These are phyloP conservation scores for Fusarium chaquense DNA, from an alignment of 2,329 filamentous ascomycete species.

Conservation along the genomic window DNA sequence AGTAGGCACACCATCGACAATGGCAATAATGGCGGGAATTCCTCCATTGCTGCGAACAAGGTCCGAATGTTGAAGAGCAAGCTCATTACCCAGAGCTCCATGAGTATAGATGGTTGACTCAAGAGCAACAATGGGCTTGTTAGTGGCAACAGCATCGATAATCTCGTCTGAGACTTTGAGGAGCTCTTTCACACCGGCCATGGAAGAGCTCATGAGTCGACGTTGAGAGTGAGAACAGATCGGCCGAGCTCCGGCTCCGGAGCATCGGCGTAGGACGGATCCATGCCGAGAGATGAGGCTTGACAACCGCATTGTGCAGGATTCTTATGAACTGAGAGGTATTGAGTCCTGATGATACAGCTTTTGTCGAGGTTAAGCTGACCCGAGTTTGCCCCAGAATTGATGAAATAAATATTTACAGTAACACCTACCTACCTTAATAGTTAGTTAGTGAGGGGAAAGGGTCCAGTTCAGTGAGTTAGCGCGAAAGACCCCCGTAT, in stretches of 20 bases:
- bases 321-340: not conserved
- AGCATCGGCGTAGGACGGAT: constrained; percentile 35
- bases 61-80: constrained; percentile 83
- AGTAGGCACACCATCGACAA: constrained; percentile 83
- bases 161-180: constrained; percentile 87
- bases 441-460: constrained; percentile 22
- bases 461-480: constrained; percentile 13
- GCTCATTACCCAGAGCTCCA: constrained; percentile 79
- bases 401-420: constrained; percentile 5
- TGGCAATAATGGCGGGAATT: constrained; percentile 90
- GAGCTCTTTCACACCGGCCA: constrained; percentile 56
- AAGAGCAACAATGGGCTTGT: constrained; percentile 88
- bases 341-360: not conserved
- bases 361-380: not conserved
- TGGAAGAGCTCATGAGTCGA: constrained; percentile 41
- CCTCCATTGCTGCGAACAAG: constrained; percentile 84
- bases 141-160: constrained; percentile 76
- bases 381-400: not conserved
- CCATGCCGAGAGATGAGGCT: constrained; percentile 38
- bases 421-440: constrained; percentile 6
- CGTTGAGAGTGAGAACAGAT: constrained; percentile 33
- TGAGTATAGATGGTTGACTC: constrained; percentile 99
- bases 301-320: constrained; percentile 35
- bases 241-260: constrained; percentile 34
- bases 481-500: constrained; percentile 8